phyloP scores from a whole-genome alignment of 73 alveolate species.

The Vitrella brassicaformis region DNA sequence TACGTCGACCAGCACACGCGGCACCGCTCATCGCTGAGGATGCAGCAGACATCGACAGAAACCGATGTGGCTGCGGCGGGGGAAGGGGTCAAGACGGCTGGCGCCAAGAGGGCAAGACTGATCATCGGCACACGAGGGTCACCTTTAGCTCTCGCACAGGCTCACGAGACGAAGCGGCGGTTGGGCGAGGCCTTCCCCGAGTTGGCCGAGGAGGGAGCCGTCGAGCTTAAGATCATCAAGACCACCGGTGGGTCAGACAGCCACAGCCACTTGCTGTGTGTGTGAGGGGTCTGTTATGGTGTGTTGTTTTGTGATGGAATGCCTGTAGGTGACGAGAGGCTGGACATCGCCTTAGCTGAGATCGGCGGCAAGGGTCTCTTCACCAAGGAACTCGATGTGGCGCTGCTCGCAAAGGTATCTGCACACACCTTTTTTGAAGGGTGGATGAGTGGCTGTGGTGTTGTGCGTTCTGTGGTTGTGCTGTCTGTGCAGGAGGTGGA shows the following conservation, averaged over 20 bases:
- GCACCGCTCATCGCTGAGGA: too few species aligned
- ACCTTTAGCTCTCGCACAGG: slow-evolving; percentile 24
- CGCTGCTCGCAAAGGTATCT: slow-evolving; percentile 14
- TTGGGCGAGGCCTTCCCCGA: background rate
- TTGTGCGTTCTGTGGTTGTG: background rate
- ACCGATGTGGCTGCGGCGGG: too few species aligned
- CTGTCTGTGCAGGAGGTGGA: slow-evolving; percentile 3
- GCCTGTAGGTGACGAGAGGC: slow-evolving; percentile 7
- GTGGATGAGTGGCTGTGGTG: background rate
- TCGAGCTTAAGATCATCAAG: slow-evolving; percentile 4
- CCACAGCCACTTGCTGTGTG: background rate
- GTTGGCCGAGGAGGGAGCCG: background rate
- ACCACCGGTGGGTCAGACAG: slow-evolving; percentile 1
- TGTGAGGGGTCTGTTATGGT: background rate
- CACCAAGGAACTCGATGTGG: slow-evolving; percentile 38
- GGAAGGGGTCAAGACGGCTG: too few species aligned
- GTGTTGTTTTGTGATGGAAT: background rate
- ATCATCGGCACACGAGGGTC: slow-evolving; percentile 37
- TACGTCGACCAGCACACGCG: too few species aligned
- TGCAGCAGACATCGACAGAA: too few species aligned
- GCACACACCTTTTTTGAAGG: too few species aligned
- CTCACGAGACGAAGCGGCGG: background rate
- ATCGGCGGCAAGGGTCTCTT: slow-evolving; percentile 39
- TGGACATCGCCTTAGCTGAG: slow-evolving; percentile 34
- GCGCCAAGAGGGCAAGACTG: too few species aligned